Evolutionary conservation across 2,329 filamentous ascomycete genomes (phyloP).

Genomic region (Zarea fungicola): DNA sequence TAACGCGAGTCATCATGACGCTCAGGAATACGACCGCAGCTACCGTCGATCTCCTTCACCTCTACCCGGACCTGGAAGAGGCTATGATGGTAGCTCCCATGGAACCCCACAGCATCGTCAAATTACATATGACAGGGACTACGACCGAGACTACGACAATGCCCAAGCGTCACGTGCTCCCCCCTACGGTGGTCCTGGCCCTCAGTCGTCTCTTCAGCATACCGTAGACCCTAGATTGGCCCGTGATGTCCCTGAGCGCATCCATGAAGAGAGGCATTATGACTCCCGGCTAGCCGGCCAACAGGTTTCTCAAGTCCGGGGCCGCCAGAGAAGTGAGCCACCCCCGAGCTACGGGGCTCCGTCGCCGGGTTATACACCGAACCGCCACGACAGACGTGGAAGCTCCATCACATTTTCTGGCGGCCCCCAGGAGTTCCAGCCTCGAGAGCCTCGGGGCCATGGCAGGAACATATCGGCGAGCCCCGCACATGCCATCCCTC

Average conservation of each 20-base stretch:
- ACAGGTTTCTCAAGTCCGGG: conserved; percentile 37
- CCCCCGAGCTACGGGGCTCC: conserved; percentile 22
- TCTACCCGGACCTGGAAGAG: conserved; percentile 12
- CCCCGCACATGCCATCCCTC: conserved; percentile 50
- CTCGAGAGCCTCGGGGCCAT: conserved; percentile 26
- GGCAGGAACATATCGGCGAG: conserved; percentile 39
- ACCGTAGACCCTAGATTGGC: conserved; percentile 53
- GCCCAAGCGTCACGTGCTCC: conserved; percentile 33
- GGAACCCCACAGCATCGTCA: conserved; percentile 21
- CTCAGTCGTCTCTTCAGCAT: conserved; percentile 56
- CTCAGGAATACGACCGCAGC: conserved; percentile 2
- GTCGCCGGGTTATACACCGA: conserved; percentile 30
- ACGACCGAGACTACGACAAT: conserved; percentile 20
- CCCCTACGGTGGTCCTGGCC: conserved; percentile 39
- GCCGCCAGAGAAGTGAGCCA: conserved; percentile 32
- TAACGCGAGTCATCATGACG: background rate
- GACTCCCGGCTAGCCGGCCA: conserved; percentile 40
- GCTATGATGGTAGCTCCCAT: conserved; percentile 13
- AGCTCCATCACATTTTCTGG: conserved; percentile 33
- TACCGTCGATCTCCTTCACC: conserved; percentile 15
- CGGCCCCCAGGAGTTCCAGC: conserved; percentile 20
- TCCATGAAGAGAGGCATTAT: conserved; percentile 49
- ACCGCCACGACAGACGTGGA: conserved; percentile 39
- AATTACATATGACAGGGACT: conserved; percentile 18
- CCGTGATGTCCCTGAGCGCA: conserved; percentile 53